Percentiles rank a stretch among this genome's conserved stretches.
Evolutionary conservation across 345 rosid genomes (phyloP).

Genomic region (Bruguiera gymnorhiza): DNA sequence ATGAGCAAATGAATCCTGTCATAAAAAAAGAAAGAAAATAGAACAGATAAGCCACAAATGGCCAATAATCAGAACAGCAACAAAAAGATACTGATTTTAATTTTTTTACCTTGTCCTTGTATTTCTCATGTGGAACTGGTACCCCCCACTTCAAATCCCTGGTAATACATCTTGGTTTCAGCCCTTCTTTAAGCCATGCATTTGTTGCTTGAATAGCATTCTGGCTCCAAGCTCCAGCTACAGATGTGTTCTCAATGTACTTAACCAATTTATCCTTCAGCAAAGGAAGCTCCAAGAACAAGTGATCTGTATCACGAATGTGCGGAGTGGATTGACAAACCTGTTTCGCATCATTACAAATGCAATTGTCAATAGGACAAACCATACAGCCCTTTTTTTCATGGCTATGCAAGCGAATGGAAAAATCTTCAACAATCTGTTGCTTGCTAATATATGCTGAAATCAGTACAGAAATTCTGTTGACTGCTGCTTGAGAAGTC

Average conservation of each 20-base stretch:
- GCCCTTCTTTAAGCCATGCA: conserved; percentile 94
- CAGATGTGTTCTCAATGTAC: conserved; percentile 67
- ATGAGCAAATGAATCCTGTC: background rate
- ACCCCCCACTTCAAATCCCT: conserved; percentile 99
- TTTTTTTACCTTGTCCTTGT: conserved; percentile 33
- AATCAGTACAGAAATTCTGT: no score
- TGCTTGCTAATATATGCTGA: background rate
- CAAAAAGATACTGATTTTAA: background rate
- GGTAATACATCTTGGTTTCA: conserved; percentile 81
- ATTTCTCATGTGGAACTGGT: conserved; percentile 89
- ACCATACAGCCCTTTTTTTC: no score
- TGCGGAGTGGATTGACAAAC: conserved; percentile 37
- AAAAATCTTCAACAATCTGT: no score
- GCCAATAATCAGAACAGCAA: background rate
- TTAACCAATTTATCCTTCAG: conserved; percentile 69
- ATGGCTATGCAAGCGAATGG: no score
- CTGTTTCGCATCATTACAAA: conserved; percentile 37
- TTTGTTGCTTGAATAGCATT: conserved; percentile 87
- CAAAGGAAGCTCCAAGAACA: conserved; percentile 85
- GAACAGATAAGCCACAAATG: background rate
- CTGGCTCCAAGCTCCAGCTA: conserved; percentile 90
- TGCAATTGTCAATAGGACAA: background rate
- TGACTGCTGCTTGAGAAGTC: background rate
- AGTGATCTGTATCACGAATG: conserved; percentile 49
- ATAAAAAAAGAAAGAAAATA: background rate